A percentile compares a stretch with the other conserved stretches of the same genome.
Conservation (phyloP, 139 green algal species). For the Closterium sp. region DNA sequence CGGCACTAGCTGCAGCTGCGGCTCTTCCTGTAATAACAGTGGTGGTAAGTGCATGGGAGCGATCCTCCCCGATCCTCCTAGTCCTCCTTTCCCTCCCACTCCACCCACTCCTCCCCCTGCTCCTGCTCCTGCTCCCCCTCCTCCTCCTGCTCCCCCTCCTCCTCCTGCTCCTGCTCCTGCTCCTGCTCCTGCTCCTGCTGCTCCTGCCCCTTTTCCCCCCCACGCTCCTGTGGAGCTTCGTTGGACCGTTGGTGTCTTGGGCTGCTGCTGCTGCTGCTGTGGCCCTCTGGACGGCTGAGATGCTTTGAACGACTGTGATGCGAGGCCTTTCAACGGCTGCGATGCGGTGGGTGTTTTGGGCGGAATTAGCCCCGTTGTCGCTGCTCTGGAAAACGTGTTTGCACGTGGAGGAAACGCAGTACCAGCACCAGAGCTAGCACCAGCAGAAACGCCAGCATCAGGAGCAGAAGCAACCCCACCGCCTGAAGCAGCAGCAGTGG, state of each 20-base stretch:
- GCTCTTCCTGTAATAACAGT: not conserved
- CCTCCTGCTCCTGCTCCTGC: no score
- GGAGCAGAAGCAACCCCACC: not conserved
- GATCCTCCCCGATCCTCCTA: no score
- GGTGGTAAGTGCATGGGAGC: no score
- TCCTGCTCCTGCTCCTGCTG: not conserved
- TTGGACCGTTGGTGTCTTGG: not conserved
- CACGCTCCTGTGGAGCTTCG: not conserved
- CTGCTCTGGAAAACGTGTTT: not conserved
- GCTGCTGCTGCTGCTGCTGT: not conserved
- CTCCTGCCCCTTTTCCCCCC: not conserved
- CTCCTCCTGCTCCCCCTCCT: not conserved
- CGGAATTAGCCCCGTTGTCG: not conserved
- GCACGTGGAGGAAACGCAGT: not conserved
- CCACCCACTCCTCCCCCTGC: no score
- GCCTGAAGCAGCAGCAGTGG: not conserved
- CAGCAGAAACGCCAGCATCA: not conserved
- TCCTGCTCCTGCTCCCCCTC: not conserved
- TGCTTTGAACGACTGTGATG: not conserved
- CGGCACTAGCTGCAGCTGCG: not conserved
- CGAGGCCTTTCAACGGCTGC: not conserved
- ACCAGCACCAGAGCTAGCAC: not conserved
- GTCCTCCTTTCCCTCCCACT: no score
- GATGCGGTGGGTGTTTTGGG: not conserved
- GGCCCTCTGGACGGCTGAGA: not conserved